Percentiles rank a stretch among this genome's conserved stretches.
Evolutionary conservation across 2,329 filamentous ascomycete genomes (phyloP).

Genomic region (Xenoacremonium recifei): DNA sequence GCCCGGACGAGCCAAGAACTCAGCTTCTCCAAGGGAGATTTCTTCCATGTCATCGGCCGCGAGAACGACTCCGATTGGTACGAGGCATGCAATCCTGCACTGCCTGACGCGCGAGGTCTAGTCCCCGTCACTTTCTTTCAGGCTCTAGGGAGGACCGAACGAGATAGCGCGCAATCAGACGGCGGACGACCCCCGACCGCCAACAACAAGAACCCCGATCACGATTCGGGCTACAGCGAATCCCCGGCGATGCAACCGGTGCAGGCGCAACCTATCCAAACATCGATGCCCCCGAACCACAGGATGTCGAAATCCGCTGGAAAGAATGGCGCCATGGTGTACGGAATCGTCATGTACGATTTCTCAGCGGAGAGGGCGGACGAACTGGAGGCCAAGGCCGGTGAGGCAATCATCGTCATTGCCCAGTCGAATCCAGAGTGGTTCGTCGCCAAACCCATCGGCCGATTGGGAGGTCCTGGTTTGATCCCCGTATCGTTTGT

Average conservation of each 20-base stretch:
- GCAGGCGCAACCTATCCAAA: constrained; percentile 6
- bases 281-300: constrained; percentile 33
- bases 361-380: constrained; percentile 95
- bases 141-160: constrained; percentile 83
- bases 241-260: constrained; percentile 29
- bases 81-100: constrained; percentile 92
- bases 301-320: constrained; percentile 51
- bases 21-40: constrained; percentile 91
- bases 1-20: constrained; percentile 76
- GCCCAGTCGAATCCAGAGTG: constrained; percentile 98
- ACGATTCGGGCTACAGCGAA: constrained; percentile 80
- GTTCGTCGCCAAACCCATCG: constrained; percentile 99
- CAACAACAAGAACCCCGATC: constrained; percentile 62
- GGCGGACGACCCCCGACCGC: constrained; percentile 44
- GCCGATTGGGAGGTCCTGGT: constrained; percentile 89
- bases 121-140: constrained; percentile 96
- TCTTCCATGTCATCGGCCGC: constrained; percentile 95
- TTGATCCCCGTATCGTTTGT: constrained; percentile 96
- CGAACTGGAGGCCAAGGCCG: constrained; percentile 90
- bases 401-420: constrained; percentile 96
- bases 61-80: constrained; percentile 97
- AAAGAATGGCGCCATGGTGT: constrained; percentile 79
- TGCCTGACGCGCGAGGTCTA: constrained; percentile 83
- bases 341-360: constrained; percentile 95
- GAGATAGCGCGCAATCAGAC: constrained; percentile 77